phyloP scores from a whole-genome alignment of 176 grass and related monocot species.

The Echinochloa phyllopogon region DNA sequence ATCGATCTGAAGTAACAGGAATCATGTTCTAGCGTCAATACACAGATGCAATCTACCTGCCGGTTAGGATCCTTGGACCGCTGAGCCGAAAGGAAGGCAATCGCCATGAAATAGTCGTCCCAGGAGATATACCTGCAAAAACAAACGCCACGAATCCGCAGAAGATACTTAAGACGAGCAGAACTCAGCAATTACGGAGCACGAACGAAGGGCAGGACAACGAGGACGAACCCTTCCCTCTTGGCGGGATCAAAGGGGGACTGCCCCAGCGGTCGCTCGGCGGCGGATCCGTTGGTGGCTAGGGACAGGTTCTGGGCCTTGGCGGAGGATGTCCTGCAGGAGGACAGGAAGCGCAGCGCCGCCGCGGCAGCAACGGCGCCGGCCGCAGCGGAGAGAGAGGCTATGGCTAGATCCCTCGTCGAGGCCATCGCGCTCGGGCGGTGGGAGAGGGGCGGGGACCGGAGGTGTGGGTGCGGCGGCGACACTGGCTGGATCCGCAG shows the following conservation, averaged over 20 bases:
- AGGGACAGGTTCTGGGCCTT: conserved; percentile 23
- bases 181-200: conserved; percentile 14
- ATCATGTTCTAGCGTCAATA: not conserved
- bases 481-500: conserved; percentile 5
- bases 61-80: conserved; percentile 95
- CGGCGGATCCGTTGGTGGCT: conserved; percentile 46
- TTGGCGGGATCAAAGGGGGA: conserved; percentile 76
- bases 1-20: no score
- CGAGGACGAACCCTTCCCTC: conserved; percentile 62
- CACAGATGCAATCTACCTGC: conserved; percentile 55
- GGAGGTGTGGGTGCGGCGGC: not conserved
- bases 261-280: conserved; percentile 33
- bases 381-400: conserved; percentile 60
- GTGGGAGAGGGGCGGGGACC: not conserved
- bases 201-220: not conserved
- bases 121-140: conserved; percentile 82
- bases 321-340: conserved; percentile 16
- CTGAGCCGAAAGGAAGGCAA: conserved; percentile 95
- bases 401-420: conserved; percentile 63
- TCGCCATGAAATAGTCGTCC: conserved; percentile 99
- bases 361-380: conserved; percentile 63
- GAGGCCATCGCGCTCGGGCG: conserved; percentile 46
- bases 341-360: conserved; percentile 52
- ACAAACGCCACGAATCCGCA: conserved; percentile 11
- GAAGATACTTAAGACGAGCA: conserved; percentile 2